These are phyloP conservation scores for Jacaranda mimosifolia DNA, from an alignment of 257 asterid genomes.

Conservation along the genomic window DNA sequence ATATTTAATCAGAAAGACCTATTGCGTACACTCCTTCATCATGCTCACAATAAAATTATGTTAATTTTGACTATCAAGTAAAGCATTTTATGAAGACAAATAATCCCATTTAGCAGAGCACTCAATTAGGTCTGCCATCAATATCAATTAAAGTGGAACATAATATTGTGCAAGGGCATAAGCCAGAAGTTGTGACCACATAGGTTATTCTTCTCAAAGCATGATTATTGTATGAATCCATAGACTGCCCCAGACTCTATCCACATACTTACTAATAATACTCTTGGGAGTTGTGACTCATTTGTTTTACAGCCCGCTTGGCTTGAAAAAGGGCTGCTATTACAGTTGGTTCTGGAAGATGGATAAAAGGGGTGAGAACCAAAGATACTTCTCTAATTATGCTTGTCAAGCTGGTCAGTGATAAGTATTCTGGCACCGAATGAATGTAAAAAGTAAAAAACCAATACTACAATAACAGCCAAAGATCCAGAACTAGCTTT, in stretches of 20 bases:
- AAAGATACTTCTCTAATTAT: too few relatives aligned
- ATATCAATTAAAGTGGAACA: background rate
- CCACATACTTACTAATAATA: background rate
- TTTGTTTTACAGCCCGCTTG: too few relatives aligned
- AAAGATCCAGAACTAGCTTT: background rate
- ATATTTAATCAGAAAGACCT: background rate
- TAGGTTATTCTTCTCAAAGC: background rate
- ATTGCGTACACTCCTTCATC: slow-evolving; percentile 8
- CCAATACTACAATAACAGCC: background rate
- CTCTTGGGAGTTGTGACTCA: background rate
- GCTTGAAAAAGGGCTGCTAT: too few relatives aligned
- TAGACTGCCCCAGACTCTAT: background rate
- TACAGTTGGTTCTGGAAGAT: too few relatives aligned
- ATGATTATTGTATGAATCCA: background rate
- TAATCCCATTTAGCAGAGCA: background rate
- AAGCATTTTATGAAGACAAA: background rate
- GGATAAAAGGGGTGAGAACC: too few relatives aligned
- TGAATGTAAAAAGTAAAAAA: background rate
- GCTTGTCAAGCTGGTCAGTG: too few relatives aligned
- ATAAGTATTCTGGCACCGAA: background rate
- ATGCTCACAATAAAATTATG: background rate
- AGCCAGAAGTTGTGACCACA: background rate
- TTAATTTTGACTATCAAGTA: background rate
- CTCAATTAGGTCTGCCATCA: background rate
- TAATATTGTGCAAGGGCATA: background rate